Evolutionary conservation across 768 basidiomycete genomes (phyloP).

Genomic region (Pleurotus djamor): DNA sequence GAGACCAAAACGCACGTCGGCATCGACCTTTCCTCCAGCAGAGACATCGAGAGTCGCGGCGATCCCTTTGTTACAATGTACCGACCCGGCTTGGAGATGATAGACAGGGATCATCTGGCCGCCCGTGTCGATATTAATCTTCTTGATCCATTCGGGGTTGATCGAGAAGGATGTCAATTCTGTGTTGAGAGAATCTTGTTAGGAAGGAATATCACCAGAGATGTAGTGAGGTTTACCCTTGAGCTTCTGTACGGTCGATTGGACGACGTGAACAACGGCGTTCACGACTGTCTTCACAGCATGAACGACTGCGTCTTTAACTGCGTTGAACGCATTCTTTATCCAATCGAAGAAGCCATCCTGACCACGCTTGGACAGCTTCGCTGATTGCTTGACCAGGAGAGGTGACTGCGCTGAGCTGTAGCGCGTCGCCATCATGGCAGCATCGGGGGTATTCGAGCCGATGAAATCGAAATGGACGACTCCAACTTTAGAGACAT

Average conservation of each 20-base stretch:
- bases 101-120: not conserved
- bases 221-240: not conserved
- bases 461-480: conserved; percentile 9
- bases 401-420: not conserved
- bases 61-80: not conserved
- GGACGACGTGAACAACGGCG: not conserved
- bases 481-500: not conserved
- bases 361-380: not conserved
- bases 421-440: not conserved
- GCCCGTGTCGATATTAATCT: not conserved
- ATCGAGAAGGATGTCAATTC: not conserved
- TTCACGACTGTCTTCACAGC: not conserved
- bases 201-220: not conserved
- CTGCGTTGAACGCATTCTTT: not conserved
- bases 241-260: not conserved
- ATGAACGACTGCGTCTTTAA: not conserved
- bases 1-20: not conserved
- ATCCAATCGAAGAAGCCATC: not conserved
- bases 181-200: not conserved
- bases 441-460: conserved; percentile 13
- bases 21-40: not conserved
- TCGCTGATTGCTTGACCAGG: too few relatives aligned
- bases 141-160: not conserved
- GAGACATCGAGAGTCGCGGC: not conserved
- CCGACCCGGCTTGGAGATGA: not conserved